Evolutionary conservation across 75 land plant species (phyloP), one percentile per base, ranked within the genome.

Genomic region (Picea glauca): DNA sequence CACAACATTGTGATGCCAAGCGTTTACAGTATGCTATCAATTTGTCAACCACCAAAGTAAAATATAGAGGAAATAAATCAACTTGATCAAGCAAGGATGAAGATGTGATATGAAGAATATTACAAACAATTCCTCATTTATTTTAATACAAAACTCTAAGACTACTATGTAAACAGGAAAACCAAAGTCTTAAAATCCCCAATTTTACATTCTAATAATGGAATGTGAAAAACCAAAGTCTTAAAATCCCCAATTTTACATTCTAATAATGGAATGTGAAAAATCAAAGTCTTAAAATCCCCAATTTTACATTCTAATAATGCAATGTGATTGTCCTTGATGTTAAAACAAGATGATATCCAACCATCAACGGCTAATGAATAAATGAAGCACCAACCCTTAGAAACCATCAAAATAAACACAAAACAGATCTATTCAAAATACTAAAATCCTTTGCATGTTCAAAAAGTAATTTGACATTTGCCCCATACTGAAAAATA

Each of bases 301-400:
- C 73, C 20, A 0, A 70, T 38, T 8, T 70, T 70, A 38, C n/a
- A 33, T 68, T 68, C 17, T 18, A 32, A 66, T 15, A 40, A 20
- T 70, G 18, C 72, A 70, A 70, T 70, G 73, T 43, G 9, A 70
- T 11, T 6, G 73, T 14, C 73, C 21, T 70, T 70, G 12, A 70
- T 70, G 46, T 33, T 20, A 70, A 70, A 33, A 66, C 73, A 70
- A 70, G 73, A 40, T 43, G 14, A 40, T 38, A 70, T 70, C 14
- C 43, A 33, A 67, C 12, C 15, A 31, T 11, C 13, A 64, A 38
- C 15, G 43, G 13, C 15, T 35, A 66, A 66, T 17, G 3, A 4
- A 70, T 46, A 18, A 40, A 70, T 70, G 50, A 70, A 70, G 21
- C 50, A 70, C 21, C 46, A 70, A 70, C 9, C 50, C 38, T 38